A percentile compares a stretch with the other conserved stretches of the same genome.
Evolutionary conservation across 805 yeast species (phyloP).

Genomic region (Naumovozyma castellii): DNA sequence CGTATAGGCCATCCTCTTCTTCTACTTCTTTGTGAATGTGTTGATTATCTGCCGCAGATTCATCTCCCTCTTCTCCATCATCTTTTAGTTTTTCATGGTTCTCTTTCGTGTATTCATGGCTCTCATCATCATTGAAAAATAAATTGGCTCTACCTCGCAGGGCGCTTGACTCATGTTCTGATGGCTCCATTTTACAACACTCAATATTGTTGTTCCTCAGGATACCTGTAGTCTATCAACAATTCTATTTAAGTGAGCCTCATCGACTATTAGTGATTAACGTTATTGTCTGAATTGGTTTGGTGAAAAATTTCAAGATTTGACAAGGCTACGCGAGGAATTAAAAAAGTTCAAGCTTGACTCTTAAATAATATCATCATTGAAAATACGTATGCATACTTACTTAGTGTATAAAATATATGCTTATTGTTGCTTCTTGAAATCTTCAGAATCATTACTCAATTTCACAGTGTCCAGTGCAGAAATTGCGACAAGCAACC

Average conservation of each 20-base stretch:
- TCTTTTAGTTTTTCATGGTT: not conserved
- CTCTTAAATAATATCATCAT: no score
- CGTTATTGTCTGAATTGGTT: not conserved
- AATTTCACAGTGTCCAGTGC: conserved; percentile 1
- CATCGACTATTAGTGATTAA: no score
- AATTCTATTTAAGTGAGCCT: no score
- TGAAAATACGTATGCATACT: no score
- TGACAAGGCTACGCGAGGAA: not conserved
- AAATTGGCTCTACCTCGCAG: not conserved
- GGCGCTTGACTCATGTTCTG: not conserved
- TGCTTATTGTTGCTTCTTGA: not conserved
- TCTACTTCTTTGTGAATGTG: no score
- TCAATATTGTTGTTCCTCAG: no score
- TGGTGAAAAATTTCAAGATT: not conserved
- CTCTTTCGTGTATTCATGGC: not conserved
- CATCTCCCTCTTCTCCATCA: conserved; percentile 2
- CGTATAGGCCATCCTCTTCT: not conserved
- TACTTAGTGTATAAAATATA: no score
- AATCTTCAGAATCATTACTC: not conserved
- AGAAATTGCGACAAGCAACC: conserved; percentile 43
- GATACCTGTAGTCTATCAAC: no score
- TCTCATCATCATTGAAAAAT: not conserved
- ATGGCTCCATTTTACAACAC: not conserved
- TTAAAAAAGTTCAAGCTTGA: no score
- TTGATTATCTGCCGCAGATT: not conserved